These are phyloP conservation scores for Millerago galiae DNA, from an alignment of 805 yeast species.

Conservation along the genomic window DNA sequence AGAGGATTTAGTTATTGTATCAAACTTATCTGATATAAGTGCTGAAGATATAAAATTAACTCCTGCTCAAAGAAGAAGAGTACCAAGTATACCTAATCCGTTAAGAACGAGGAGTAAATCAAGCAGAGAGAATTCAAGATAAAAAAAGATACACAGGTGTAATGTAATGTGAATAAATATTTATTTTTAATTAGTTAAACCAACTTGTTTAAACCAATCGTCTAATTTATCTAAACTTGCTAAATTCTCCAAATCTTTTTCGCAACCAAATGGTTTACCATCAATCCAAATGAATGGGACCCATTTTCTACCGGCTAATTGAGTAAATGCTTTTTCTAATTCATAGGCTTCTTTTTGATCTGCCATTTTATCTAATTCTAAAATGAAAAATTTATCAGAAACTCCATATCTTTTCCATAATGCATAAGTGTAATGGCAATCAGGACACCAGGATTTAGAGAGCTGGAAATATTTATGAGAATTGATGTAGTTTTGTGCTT, in stretches of 20 bases:
- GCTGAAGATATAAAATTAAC: slow-evolving; percentile 9
- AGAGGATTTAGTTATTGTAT: slow-evolving; percentile 8
- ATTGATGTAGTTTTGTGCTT: slow-evolving; percentile 41
- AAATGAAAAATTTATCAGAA: slow-evolving; percentile 39
- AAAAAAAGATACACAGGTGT: not conserved
- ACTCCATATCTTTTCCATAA: slow-evolving; percentile 51
- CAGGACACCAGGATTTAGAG: slow-evolving; percentile 76
- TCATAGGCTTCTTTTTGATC: slow-evolving; percentile 43
- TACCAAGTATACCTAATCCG: slow-evolving; percentile 22
- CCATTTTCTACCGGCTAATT: slow-evolving; percentile 54
- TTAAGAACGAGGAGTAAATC: slow-evolving; percentile 24
- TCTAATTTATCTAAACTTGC: slow-evolving; percentile 21
- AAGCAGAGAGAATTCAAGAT: slow-evolving; percentile 20
- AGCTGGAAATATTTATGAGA: slow-evolving; percentile 47
- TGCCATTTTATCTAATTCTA: slow-evolving; percentile 53
- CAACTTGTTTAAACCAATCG: slow-evolving; percentile 17
- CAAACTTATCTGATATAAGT: not conserved
- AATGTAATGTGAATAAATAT: not conserved
- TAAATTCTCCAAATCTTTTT: slow-evolving; percentile 34
- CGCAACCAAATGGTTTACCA: slow-evolving; percentile 55
- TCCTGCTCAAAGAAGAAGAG: slow-evolving; percentile 23
- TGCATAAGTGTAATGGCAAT: slow-evolving; percentile 56
- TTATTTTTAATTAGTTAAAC: slow-evolving; percentile 9
- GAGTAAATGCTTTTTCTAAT: slow-evolving; percentile 50
- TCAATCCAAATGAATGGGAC: slow-evolving; percentile 64